Evolutionary conservation across 495 filamentous ascomycete species (phyloP).

Genomic region (Xylaria nigripes): DNA sequence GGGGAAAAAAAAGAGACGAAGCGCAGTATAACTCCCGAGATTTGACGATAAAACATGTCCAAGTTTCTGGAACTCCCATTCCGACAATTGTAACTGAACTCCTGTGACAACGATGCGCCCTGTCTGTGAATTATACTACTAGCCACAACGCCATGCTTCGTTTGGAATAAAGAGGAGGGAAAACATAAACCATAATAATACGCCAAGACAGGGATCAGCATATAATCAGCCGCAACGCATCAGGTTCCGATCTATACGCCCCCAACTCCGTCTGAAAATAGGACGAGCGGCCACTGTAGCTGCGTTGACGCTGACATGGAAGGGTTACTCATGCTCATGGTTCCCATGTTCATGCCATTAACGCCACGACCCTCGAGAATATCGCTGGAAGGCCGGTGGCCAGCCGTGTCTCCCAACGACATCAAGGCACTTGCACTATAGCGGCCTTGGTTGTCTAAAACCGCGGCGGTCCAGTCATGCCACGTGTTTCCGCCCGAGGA

Average conservation of each 20-base stretch:
- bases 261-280: conserved; percentile 24
- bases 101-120: neutral
- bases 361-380: conserved; percentile 11
- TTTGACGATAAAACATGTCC: too few relatives aligned
- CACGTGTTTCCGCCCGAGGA: conserved; percentile 33
- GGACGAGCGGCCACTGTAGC: conserved; percentile 24
- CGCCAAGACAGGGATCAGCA: too few relatives aligned
- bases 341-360: conserved; percentile 13
- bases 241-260: conserved; percentile 10
- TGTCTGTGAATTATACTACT: neutral
- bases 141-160: conserved; percentile 7
- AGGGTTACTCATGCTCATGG: conserved; percentile 16
- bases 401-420: conserved; percentile 26
- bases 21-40: too few relatives aligned
- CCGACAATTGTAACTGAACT: neutral
- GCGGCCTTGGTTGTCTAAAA: conserved; percentile 38
- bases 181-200: too few relatives aligned
- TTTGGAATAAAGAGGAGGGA: neutral
- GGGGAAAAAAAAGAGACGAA: too few relatives aligned
- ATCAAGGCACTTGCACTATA: conserved; percentile 38
- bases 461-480: conserved; percentile 42
- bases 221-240: neutral
- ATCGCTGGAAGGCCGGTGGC: conserved; percentile 14
- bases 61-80: neutral
- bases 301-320: conserved; percentile 17